Evolutionary conservation across 305 asterid species (phyloP).

Genomic region (Coffea humblotiana): DNA sequence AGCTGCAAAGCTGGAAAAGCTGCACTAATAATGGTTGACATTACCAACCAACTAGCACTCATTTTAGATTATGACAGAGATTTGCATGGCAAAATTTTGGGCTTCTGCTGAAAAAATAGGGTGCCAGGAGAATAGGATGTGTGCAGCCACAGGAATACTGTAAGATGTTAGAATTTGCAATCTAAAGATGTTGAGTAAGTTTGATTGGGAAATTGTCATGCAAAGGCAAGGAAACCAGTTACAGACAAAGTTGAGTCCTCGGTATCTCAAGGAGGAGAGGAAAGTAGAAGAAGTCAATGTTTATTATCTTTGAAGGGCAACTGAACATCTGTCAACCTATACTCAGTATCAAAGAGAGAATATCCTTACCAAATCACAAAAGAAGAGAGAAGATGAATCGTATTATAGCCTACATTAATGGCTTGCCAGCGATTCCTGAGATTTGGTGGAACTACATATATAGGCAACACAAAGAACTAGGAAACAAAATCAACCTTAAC

Average conservation of each 20-base stretch:
- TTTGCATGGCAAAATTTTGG: not conserved
- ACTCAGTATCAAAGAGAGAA: not conserved
- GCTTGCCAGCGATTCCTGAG: not conserved
- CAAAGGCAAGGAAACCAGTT: not conserved
- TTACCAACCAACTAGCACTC: not conserved
- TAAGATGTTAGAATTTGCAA: not conserved
- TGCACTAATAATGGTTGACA: not conserved
- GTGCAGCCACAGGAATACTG: not conserved
- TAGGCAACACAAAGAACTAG: not conserved
- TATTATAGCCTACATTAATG: not conserved
- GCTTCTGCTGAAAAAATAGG: not conserved
- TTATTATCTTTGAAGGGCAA: not conserved
- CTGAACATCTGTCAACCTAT: not conserved
- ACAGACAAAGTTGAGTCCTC: not conserved
- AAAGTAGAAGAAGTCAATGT: not conserved
- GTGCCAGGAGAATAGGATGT: not conserved
- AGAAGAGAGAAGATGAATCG: not conserved
- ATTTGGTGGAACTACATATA: not conserved
- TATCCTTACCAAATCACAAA: too few species aligned
- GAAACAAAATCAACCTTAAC: not conserved
- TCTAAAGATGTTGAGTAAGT: not conserved
- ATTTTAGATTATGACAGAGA: not conserved
- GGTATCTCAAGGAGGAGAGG: not conserved
- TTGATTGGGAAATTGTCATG: not conserved
- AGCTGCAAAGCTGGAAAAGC: not conserved